Evolutionary conservation across 148 eudicot species (phyloP), one percentile per base, ranked within the genome.

Genomic region (Cornus florida): DNA sequence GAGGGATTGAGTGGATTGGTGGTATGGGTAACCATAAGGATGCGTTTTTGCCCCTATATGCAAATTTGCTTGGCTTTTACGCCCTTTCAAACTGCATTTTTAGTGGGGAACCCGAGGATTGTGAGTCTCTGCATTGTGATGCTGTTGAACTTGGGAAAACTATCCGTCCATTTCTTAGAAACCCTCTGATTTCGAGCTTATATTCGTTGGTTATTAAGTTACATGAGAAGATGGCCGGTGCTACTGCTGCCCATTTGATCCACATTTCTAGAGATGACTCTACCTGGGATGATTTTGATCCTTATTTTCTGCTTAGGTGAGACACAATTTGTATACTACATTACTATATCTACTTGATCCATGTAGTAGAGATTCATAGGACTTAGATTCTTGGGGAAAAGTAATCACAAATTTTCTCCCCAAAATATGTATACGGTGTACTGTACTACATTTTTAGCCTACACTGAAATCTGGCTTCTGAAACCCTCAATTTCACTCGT

Each of bases 21-120:
- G 96, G 99, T 39, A 82, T 91, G 71, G 97, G 98, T 20, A 96
- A 96, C 80, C 98, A 96, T 79, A 96, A 90, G 82, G 99, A 96
- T 84, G 92, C 94, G 23, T 96, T 96, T 84, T 82, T 93, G 28
- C 99, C 98, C 20, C 17, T 96, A 11, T 96, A 96, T 80, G 97
- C 88, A 35, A 93, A 92, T 88, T 86, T 96, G 75, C 92, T 93
- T 7, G 95, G 89, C 50, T 68, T 93, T 62, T 89, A 87, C 79
- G 89, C 88, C 66, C 78, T 96, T 50, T 93, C 95, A 20, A 90
- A 86, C 22, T 86, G 92, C 90, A 78, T 92, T 32, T 71, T 85
- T n/a, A 7, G 33, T 0, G 83, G 73, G 72, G 90, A 83, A 69
- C 33, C 46, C 20, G 89, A 77, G 67, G 82, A 80, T 70, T 82